Evolutionary conservation across 495 filamentous ascomycete species (phyloP).

Genomic region (Articulospora tetracladia): DNA sequence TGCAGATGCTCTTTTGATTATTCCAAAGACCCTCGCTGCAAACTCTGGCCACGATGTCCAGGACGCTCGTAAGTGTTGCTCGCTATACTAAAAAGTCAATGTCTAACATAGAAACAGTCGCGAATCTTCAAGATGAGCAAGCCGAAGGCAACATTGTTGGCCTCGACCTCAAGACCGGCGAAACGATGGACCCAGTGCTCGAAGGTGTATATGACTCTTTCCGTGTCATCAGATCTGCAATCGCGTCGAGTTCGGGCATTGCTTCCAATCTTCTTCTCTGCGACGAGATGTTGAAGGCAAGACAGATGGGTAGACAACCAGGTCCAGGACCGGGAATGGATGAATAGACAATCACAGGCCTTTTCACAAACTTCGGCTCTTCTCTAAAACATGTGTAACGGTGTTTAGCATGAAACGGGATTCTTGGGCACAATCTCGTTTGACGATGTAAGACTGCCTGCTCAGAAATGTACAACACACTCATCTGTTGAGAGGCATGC

Average conservation of each 20-base stretch:
- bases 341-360: slow-evolving; percentile 24
- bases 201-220: slow-evolving; percentile 95
- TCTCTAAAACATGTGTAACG: slow-evolving; percentile 7
- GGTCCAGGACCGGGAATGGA: slow-evolving; percentile 53
- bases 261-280: slow-evolving; percentile 93
- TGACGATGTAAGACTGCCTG: slow-evolving; percentile 16
- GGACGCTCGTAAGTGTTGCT: slow-evolving; percentile 66
- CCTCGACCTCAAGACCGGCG: slow-evolving; percentile 77
- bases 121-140: slow-evolving; percentile 79
- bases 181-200: slow-evolving; percentile 93
- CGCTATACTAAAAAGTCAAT: not conserved
- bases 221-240: slow-evolving; percentile 86
- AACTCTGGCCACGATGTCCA: slow-evolving; percentile 97
- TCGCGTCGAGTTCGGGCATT: slow-evolving; percentile 92
- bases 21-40: slow-evolving; percentile 94
- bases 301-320: slow-evolving; percentile 73
- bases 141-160: slow-evolving; percentile 82
- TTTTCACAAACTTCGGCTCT: slow-evolving; percentile 4
- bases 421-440: slow-evolving; percentile 11
- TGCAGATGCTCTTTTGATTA: slow-evolving; percentile 87
- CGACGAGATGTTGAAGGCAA: slow-evolving; percentile 94
- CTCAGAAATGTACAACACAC: slow-evolving; percentile 22
- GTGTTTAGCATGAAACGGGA: slow-evolving; percentile 11
- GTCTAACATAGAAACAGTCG: slow-evolving; percentile 46
- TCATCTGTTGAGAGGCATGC: slow-evolving; percentile 3